These are phyloP conservation scores for Mycena maculata DNA, from an alignment of 768 basidiomycete genomes.

Conservation along the genomic window DNA sequence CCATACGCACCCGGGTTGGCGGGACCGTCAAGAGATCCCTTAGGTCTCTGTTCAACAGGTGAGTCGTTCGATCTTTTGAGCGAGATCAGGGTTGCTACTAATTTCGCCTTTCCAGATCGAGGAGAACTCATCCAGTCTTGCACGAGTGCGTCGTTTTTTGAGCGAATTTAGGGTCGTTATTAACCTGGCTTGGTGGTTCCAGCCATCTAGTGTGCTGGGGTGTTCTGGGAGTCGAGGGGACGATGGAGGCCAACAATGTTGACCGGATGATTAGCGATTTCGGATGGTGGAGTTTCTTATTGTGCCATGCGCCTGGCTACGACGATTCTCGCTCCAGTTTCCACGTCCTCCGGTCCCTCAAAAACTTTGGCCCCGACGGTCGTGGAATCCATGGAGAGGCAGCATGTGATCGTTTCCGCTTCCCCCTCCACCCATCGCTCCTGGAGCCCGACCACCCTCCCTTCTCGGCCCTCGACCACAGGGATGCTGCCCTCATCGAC, in stretches of 20 bases:
- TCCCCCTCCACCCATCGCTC: not conserved
- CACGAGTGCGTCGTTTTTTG: too few species aligned
- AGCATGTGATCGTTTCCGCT: not conserved
- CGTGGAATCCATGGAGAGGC: not conserved
- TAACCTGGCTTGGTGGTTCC: too few species aligned
- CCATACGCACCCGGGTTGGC: too few species aligned
- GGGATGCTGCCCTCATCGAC: too few species aligned
- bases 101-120: too few species aligned
- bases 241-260: not conserved
- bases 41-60: too few species aligned
- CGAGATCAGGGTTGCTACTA: too few species aligned
- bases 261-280: not conserved
- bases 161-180: too few species aligned
- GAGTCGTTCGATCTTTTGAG: too few species aligned
- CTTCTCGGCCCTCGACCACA: too few species aligned
- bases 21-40: too few species aligned
- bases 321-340: not conserved
- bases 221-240: not conserved
- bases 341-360: not conserved
- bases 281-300: not conserved
- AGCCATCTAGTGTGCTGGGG: not conserved
- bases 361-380: not conserved
- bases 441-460: not conserved
- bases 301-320: not conserved
- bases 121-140: too few species aligned